Evolutionary conservation across 169 alveolate species (phyloP), one percentile per base, ranked within the genome.

Genomic region (Eimeria tenella): DNA sequence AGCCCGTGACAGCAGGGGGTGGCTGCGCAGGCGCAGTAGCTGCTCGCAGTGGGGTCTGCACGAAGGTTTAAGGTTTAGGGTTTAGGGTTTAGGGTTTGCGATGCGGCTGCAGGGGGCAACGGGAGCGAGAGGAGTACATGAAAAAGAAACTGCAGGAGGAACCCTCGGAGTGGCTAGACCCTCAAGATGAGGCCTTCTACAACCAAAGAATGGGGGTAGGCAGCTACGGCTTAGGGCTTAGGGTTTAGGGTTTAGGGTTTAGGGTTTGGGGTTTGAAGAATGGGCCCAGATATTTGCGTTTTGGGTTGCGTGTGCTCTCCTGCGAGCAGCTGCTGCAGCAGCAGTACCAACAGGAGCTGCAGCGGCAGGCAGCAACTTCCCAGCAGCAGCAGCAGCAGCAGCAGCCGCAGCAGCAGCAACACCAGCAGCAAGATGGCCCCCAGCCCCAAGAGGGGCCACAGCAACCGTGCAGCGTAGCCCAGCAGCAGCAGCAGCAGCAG

Each of bases 161-260:
- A 84, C 98, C 98, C 53, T 96, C 98, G 17, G 99, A 98, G 95
- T 98, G 98, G 98, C 94, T 98, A 74, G 99, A 98, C 83, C 98
- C 98, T 0, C 98, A 98, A 71, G 99, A 98, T 95, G 98, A 97
- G 94, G 96, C 95, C 90, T 98, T 97, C 84, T 97, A 98, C 96
- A 94, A 53, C 82, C 90, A 87, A n/a, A 81, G 94, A 1, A 74
- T 91, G 90, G 74, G 83, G 60, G 94, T 88, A 11, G 13, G 93
- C 68, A 17, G 21, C 68, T 58, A 1, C 2, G 31, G 84, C 17
- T 42, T 74, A 17, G 60, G 84, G 60, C 19, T 74, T 74, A 50
- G 84, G 84, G 84, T 74, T 42, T 74, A 74, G 84, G 84, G 84
- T 74, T 74, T 9, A 73, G 55, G 82, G 15, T 73, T 8, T 73